Percentiles rank a stretch among this genome's conserved stretches.
Conservation (phyloP, 2,329 filamentous ascomycete genomes). For the Botrytis aclada region DNA sequence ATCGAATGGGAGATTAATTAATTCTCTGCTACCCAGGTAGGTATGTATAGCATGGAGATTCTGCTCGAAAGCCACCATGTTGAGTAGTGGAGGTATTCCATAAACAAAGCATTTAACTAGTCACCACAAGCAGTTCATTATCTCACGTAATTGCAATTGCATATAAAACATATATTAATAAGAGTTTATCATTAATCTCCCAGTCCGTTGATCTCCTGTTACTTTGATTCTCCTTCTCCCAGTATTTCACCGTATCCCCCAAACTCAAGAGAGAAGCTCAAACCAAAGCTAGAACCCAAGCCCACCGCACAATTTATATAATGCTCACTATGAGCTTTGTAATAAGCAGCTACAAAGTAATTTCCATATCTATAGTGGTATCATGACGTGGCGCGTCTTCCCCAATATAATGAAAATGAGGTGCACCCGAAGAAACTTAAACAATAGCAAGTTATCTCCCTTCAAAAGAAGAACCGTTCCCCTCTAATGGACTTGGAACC, state of each 20-base stretch:
- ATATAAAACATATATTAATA: background rate
- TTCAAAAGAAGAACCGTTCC: background rate
- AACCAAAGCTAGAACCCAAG: background rate
- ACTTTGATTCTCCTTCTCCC: background rate
- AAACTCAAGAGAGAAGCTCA: background rate
- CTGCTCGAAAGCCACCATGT: too few relatives aligned
- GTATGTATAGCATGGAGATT: too few relatives aligned
- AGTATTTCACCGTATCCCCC: background rate
- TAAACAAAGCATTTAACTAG: background rate
- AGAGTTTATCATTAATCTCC: background rate
- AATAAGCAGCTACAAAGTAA: background rate
- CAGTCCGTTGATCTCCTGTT: too few relatives aligned
- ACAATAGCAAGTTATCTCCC: background rate
- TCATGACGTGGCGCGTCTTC: background rate
- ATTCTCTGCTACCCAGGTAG: too few relatives aligned
- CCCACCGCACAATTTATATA: background rate
- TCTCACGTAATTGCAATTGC: background rate
- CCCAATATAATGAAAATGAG: background rate
- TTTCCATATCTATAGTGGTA: background rate
- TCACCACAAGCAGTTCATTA: background rate
- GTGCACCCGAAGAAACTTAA: background rate
- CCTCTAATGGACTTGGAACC: background rate
- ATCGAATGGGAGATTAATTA: too few relatives aligned
- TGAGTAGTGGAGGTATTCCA: background rate
- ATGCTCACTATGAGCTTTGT: background rate